phyloP scores from a whole-genome alignment of 148 eudicot genomes.

The Amaranthus hypochondriacus region DNA sequence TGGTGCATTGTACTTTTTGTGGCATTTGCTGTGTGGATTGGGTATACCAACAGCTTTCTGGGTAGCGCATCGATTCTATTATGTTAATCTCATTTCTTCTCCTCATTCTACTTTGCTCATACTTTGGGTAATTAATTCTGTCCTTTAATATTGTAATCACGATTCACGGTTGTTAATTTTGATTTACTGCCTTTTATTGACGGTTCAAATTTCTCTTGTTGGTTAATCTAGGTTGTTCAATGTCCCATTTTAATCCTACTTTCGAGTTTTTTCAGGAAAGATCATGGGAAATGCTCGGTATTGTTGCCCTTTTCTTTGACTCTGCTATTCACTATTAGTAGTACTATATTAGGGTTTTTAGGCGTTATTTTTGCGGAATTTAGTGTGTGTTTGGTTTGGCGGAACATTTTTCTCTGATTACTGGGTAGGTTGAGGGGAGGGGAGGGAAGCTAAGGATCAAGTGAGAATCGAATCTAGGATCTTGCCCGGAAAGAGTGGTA shows the following conservation, averaged over 20 bases:
- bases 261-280: conserved; percentile 46
- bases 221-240: conserved; percentile 45
- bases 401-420: not conserved
- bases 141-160: not conserved
- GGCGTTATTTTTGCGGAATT: not conserved
- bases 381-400: not conserved
- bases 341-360: too few species aligned
- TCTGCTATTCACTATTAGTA: not conserved
- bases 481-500: too few species aligned
- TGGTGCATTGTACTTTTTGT: conserved; percentile 24
- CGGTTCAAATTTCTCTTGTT: conserved; percentile 6
- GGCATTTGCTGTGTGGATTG: conserved; percentile 52
- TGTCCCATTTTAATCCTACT: conserved; percentile 52
- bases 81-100: conserved; percentile 41
- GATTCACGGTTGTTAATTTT: not conserved
- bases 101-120: conserved; percentile 48
- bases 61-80: conserved; percentile 35
- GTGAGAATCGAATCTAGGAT: too few species aligned
- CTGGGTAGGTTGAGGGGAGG: not conserved
- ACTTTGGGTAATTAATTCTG: conserved; percentile 40
- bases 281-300: conserved; percentile 66
- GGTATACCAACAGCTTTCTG: conserved; percentile 48
- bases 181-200: not conserved
- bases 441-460: too few species aligned
- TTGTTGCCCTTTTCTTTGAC: not conserved